Conservation (phyloP, 2,329 filamentous ascomycete species). For the Monosporascus sp. region DNA sequence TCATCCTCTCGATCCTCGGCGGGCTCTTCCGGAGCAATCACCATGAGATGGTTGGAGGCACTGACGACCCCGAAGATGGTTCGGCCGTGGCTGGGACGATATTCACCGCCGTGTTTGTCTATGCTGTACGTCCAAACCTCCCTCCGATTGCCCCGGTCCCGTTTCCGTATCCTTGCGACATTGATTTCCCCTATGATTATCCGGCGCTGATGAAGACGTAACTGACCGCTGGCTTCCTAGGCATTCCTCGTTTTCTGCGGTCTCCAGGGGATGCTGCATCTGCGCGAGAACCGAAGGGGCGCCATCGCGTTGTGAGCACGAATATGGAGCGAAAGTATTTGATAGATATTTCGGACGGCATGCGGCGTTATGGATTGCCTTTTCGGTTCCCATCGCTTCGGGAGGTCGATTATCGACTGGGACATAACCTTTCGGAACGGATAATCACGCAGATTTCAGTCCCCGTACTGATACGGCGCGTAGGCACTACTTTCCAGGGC, state of each 20-base stretch:
- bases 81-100: constrained; percentile 77
- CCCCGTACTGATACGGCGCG: too few relatives aligned
- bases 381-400: too few relatives aligned
- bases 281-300: constrained; percentile 76
- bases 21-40: constrained; percentile 74
- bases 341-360: constrained; percentile 1
- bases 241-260: constrained; percentile 89
- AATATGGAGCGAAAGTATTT: constrained; percentile 1
- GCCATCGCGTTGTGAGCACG: constrained; percentile 65
- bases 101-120: constrained; percentile 84
- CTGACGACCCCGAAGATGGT: constrained; percentile 67
- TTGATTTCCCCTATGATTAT: too few relatives aligned
- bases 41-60: constrained; percentile 76
- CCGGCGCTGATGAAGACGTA: neutral
- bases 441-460: too few relatives aligned
- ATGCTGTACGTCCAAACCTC: constrained; percentile 61
- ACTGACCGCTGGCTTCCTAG: constrained; percentile 38
- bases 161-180: too few relatives aligned
- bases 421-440: too few relatives aligned
- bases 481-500: too few relatives aligned
- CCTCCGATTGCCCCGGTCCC: neutral
- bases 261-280: constrained; percentile 80
- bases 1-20: constrained; percentile 61
- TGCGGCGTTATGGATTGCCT: too few relatives aligned
- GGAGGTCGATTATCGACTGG: too few relatives aligned